Evolutionary conservation across 169 alveolate species (phyloP), one percentile per base, ranked within the genome.

Genomic region (Plasmodium yoelii): DNA sequence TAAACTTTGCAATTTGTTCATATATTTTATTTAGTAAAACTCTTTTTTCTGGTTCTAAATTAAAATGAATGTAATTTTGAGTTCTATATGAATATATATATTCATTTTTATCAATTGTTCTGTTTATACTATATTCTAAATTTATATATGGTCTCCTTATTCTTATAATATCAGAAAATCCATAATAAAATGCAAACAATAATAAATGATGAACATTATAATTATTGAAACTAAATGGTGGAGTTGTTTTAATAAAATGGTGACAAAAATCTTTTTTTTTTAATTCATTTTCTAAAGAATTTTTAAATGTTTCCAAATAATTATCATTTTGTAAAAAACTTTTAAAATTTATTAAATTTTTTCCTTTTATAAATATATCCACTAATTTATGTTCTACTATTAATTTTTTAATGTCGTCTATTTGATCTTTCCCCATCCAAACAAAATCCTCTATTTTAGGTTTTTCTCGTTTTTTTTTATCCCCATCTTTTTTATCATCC

Each of bases 401-500:
- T 56, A 82, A 28, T 15, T 28, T 18, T 71, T 82, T 82, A 47
- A 82, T 68, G 73, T 61, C 26, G 49, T 68, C 26, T 55, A 82
- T 82, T 82, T 82, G 90, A 18, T 82, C 69, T 46, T 56, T 68
- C 39, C 15, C 60, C 90, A 82, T 82, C 90, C 90, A 82, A 12
- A 15, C 47, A 22, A 82, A 82, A 71, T 82, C 90, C 5, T 8
- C 56, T 7, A 82, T 67, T 69, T 18, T 34, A 5, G 18, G 1
- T 7, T 19, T 47, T 69, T 34, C 53, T 18, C 59, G 42, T 64
- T 39, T 59, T 15, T 5, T 15, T 34, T 24, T 18, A 7, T 34
- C 26, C 2, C 63, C 56, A 15, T 12, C 44, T 15, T 4, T 13
- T 64, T 24, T 44, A 34, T 13, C 51, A 42, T 12, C 6, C 18